Evolutionary conservation across 768 basidiomycete genomes (phyloP).

Genomic region (Tricholoma bakamatsutake): DNA sequence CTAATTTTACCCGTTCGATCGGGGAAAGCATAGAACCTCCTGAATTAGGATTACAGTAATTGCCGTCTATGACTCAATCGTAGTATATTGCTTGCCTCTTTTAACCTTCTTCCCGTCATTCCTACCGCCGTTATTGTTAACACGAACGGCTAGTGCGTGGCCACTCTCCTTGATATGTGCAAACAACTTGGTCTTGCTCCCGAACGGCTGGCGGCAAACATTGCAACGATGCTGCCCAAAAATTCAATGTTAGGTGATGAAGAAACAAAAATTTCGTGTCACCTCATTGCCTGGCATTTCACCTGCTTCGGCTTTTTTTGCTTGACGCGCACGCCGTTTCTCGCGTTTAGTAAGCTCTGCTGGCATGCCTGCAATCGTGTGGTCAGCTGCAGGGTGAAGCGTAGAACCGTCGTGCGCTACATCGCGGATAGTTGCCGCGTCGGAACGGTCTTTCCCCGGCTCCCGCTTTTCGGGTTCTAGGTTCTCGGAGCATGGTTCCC

Average conservation of each 20-base stretch:
- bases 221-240: conserved; percentile 49
- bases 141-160: conserved; percentile 52
- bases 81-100: conserved; percentile 28
- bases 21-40: no score
- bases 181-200: conserved; percentile 71
- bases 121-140: conserved; percentile 15
- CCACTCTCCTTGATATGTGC: conserved; percentile 63
- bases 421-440: neutral
- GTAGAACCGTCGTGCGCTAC: neutral
- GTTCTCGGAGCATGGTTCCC: neutral
- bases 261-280: neutral
- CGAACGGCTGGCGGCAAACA: conserved; percentile 56
- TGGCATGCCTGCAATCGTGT: neutral
- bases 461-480: neutral
- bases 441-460: neutral
- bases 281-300: conserved; percentile 20
- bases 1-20: no score
- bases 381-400: conserved; percentile 4
- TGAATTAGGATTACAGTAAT: neutral
- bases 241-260: conserved; percentile 10
- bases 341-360: conserved; percentile 62
- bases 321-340: conserved; percentile 71
- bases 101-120: conserved; percentile 30
- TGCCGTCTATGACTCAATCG: neutral
- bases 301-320: conserved; percentile 52